phyloP scores from a whole-genome alignment of 2,329 filamentous ascomycete genomes.

The Paraphoma sp. region DNA sequence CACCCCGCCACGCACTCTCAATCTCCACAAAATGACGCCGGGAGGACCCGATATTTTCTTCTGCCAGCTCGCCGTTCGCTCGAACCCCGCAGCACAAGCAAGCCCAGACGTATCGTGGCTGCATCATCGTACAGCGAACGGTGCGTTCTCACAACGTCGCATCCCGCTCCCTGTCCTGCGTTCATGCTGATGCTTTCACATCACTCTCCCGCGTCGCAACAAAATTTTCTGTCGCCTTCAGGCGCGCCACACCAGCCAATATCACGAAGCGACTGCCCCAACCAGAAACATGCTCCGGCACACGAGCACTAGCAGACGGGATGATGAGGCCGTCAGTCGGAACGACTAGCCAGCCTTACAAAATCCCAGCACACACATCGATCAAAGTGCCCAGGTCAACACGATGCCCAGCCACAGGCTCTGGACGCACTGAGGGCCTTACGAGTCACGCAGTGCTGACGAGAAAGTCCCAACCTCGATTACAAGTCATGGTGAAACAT shows the following conservation, averaged over 20 bases:
- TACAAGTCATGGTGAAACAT: background rate
- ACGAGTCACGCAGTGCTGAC: constrained; percentile 1
- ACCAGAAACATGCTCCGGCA: constrained; percentile 1
- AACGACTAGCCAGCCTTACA: background rate
- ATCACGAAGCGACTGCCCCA: background rate
- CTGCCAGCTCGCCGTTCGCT: background rate
- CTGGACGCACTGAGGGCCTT: background rate
- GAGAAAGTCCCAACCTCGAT: background rate
- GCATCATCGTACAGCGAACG: background rate
- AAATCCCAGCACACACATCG: background rate
- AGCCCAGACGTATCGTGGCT: background rate
- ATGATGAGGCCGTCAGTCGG: background rate
- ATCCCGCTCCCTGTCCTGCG: background rate
- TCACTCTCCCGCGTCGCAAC: background rate
- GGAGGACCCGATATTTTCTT: background rate
- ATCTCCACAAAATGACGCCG: background rate
- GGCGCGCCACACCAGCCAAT: background rate
- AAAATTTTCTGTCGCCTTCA: background rate
- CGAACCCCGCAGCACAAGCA: background rate
- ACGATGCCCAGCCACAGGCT: background rate
- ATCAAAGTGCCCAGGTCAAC: too few species aligned
- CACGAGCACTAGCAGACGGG: background rate
- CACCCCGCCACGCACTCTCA: background rate
- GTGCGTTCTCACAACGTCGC: background rate
- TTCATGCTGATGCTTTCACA: background rate